phyloP scores from a whole-genome alignment of 257 asterid species.

The Solanum ossicruentum region DNA sequence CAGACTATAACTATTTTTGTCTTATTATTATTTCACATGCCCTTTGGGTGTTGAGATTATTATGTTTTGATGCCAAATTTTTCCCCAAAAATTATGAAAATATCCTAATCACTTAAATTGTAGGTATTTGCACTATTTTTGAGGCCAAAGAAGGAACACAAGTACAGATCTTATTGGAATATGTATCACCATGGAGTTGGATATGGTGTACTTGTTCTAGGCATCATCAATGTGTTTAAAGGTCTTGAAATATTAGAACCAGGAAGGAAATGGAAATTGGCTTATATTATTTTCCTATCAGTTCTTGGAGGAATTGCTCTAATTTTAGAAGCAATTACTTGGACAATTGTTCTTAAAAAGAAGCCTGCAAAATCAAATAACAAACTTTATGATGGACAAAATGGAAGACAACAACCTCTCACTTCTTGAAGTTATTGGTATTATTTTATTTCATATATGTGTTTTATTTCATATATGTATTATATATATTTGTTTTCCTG shows the following conservation, averaged over 20 bases:
- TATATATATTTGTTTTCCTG: background rate
- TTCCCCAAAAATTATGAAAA: background rate
- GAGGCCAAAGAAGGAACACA: slow-evolving; percentile 80
- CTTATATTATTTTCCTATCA: slow-evolving; percentile 31
- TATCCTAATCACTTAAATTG: background rate
- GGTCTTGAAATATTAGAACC: slow-evolving; percentile 61
- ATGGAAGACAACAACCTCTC: slow-evolving; percentile 28
- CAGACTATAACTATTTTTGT: no score
- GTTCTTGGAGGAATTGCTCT: slow-evolving; percentile 42
- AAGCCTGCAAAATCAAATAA: slow-evolving; percentile 27
- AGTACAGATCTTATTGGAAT: slow-evolving; percentile 69
- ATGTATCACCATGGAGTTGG: slow-evolving; percentile 79
- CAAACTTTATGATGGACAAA: slow-evolving; percentile 41
- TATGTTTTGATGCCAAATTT: background rate
- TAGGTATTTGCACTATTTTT: slow-evolving; percentile 57
- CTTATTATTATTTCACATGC: no score
- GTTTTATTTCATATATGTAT: background rate
- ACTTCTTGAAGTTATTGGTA: background rate
- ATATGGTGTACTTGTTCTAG: slow-evolving; percentile 42
- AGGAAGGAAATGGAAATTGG: slow-evolving; percentile 46
- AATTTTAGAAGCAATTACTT: slow-evolving; percentile 49
- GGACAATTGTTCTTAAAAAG: slow-evolving; percentile 48
- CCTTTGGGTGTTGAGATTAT: background rate
- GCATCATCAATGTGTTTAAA: slow-evolving; percentile 69
- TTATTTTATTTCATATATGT: background rate